Base-by-base conservation (phyloP, 495 filamentous ascomycete species). In the Amphirosellinia nigrospora region DNA sequence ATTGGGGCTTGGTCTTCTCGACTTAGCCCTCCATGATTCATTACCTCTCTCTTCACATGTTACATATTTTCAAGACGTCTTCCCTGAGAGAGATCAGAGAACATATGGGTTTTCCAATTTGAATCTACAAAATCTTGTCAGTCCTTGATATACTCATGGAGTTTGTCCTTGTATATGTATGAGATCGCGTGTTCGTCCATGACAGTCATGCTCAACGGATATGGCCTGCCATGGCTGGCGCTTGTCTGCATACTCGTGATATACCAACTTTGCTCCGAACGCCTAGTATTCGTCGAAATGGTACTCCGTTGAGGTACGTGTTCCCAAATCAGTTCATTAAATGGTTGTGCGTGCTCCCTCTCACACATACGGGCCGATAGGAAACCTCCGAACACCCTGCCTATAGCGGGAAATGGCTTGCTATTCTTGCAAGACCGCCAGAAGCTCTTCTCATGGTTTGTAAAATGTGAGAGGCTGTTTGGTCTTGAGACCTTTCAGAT, bases 391-490 rank as follows among this genome's bases (percentile, higher is more conserved):
- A 82, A 86, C 62, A 89, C 87, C 2, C 77, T 88, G 2, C 87
- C 87, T 9, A 69, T 89, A 0, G 80, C 82, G 8, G 87, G 87
- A 21, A 89, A 89, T 78, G 87, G 87, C 43, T 77, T 89, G 66
- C 78, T 84, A 43, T 89, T 89, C 60, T 79, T 89, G 7, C 86
- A 84, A 69, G 78, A 86, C 0, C 79, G 88, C 6, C 83, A 88
- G 74, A 84, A 84, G 66, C 78, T 89, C 11, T 86, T 89, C 62
- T 78, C 83, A 19, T 89, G 88, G 88, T 89, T 89, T 72, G 82
- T 83, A 68, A 81, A 83, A 62, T 87, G 86, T 71, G 84, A 89
- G 65, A 80, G 77, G 32, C 77, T 77, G 56, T 86, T 85, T 60
- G 87, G 86, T 50, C 82, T 84, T 41, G 84, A 85, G 74, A 89